Conservation (phyloP, 192 early-diverging fungal genomes). For the Umbelopsis sp. region DNA sequence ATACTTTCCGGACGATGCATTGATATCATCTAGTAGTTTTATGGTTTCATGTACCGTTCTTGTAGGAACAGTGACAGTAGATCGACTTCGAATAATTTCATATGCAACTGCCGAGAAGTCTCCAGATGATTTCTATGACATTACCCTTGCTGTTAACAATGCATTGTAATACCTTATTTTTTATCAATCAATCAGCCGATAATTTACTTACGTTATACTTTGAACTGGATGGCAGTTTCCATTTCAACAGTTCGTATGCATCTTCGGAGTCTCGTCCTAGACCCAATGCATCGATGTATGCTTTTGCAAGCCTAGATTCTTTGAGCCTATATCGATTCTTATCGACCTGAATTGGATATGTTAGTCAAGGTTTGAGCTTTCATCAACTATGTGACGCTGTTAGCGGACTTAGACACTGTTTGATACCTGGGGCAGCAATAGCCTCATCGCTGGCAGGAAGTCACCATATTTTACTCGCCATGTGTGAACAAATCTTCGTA, state of each 20-base stretch:
- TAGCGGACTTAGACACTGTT: too few species aligned
- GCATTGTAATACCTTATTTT: background rate
- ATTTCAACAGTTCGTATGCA: conserved; percentile 60
- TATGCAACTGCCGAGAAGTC: conserved; percentile 63
- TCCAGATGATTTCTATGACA: conserved; percentile 52
- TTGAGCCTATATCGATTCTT: conserved; percentile 71
- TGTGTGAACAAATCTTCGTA: conserved; percentile 16
- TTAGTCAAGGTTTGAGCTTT: background rate
- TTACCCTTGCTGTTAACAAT: conserved; percentile 7
- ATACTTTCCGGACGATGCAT: conserved; percentile 32
- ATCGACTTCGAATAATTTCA: conserved; percentile 49
- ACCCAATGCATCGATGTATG: conserved; percentile 63
- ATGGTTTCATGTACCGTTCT: conserved; percentile 67
- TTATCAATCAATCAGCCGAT: too few species aligned
- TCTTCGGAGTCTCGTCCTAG: conserved; percentile 58
- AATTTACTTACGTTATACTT: conserved; percentile 12
- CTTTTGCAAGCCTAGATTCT: conserved; percentile 63
- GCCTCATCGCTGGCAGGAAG: conserved; percentile 27
- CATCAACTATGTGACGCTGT: too few species aligned
- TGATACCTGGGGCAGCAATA: conserved; percentile 26
- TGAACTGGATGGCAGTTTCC: conserved; percentile 42
- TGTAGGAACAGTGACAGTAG: conserved; percentile 45
- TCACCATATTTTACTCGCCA: conserved; percentile 26
- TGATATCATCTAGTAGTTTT: conserved; percentile 51
- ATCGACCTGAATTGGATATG: conserved; percentile 41